A percentile compares a stretch with the other conserved stretches of the same genome.
Evolutionary conservation across 2,329 filamentous ascomycete species (phyloP).

Genomic region (Fusarium continuum): DNA sequence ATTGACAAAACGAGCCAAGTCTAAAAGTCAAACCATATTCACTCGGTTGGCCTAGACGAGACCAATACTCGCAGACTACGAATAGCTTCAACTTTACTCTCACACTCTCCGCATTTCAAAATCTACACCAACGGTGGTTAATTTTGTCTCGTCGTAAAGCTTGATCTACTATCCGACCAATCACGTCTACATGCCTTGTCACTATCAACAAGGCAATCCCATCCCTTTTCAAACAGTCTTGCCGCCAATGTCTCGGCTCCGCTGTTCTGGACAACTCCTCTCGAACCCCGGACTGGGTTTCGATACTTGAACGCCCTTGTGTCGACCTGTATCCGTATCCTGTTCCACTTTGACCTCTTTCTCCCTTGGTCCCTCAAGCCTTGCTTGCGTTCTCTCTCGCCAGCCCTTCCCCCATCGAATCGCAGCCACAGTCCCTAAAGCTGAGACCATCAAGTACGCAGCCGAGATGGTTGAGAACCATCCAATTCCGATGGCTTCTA

Average conservation of each 20-base stretch:
- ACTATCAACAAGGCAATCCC: background rate
- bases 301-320: constrained; percentile 5
- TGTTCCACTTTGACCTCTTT: constrained; percentile 2
- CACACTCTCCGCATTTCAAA: background rate
- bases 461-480: constrained; percentile 78
- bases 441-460: constrained; percentile 50
- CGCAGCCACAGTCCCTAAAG: constrained; percentile 49
- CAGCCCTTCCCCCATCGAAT: constrained; percentile 54
- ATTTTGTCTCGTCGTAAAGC: background rate
- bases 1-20: too few species aligned
- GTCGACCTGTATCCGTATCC: background rate
- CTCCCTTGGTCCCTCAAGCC: constrained; percentile 15
- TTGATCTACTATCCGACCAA: background rate
- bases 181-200: background rate
- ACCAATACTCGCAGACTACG: background rate
- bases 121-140: background rate
- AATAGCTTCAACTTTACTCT: background rate
- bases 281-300: background rate
- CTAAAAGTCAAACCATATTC: too few species aligned
- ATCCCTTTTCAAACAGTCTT: constrained; percentile 9
- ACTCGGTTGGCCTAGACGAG: background rate
- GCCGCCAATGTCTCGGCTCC: constrained; percentile 16
- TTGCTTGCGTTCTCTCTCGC: constrained; percentile 49
- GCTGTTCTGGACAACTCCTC: background rate
- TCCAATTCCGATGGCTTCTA: constrained; percentile 79